Evolutionary conservation across 495 filamentous ascomycete genomes (phyloP).

Genomic region (Xylaria castorea): DNA sequence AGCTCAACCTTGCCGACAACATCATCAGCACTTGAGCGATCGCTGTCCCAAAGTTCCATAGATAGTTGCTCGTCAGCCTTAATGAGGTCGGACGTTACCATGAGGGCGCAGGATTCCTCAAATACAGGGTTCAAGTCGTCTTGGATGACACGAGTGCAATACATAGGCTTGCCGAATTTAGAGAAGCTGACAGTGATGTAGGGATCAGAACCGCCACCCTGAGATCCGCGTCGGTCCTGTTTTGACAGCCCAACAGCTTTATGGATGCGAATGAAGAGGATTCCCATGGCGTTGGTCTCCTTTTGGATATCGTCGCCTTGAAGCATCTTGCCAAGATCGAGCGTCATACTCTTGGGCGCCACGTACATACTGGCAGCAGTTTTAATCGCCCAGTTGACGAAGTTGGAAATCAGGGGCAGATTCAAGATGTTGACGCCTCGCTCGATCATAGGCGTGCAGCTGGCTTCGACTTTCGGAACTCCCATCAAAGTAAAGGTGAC

Average conservation of each 20-base stretch:
- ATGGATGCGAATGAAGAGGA: conserved; percentile 91
- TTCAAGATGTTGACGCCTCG: conserved; percentile 91
- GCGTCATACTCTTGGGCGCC: conserved; percentile 92
- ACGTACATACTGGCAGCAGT: conserved; percentile 89
- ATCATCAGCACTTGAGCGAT: conserved; percentile 86
- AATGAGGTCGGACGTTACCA: conserved; percentile 86
- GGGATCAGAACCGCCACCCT: conserved; percentile 91
- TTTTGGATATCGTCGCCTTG: conserved; percentile 90
- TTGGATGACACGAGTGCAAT: conserved; percentile 92
- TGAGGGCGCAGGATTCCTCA: conserved; percentile 85
- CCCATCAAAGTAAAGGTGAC: conserved; percentile 95
- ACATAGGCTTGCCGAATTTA: conserved; percentile 98
- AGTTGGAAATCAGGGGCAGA: conserved; percentile 90
- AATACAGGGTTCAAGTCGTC: conserved; percentile 95
- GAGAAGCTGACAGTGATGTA: conserved; percentile 76
- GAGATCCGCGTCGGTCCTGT: conserved; percentile 82
- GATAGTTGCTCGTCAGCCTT: conserved; percentile 92
- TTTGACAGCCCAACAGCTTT: conserved; percentile 86
- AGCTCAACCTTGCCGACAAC: conserved; percentile 94
- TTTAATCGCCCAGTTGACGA: conserved; percentile 94
- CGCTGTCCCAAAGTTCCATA: conserved; percentile 95
- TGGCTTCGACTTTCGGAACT: conserved; percentile 83
- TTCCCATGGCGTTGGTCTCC: conserved; percentile 81
- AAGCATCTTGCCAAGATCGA: conserved; percentile 89
- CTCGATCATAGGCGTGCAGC: conserved; percentile 90